These are phyloP conservation scores for Apiospora sp. DNA, from an alignment of 2,329 filamentous ascomycete species.

Conservation along the genomic window DNA sequence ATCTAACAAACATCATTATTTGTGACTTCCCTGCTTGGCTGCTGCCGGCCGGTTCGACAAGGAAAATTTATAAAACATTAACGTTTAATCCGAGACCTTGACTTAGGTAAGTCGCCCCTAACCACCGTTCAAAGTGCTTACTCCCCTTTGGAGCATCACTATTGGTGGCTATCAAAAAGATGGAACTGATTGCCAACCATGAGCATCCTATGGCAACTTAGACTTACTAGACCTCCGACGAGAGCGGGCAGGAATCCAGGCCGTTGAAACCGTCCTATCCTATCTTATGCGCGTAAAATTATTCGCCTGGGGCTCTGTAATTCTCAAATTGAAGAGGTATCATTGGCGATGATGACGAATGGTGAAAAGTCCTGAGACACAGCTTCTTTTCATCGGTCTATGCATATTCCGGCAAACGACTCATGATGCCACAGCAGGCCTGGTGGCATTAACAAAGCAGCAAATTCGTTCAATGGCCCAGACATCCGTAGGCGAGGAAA, in stretches of 20 bases:
- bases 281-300: neutral
- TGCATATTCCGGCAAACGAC: too few species aligned
- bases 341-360: neutral
- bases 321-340: neutral
- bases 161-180: neutral
- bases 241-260: neutral
- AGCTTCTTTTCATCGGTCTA: neutral
- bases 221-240: neutral
- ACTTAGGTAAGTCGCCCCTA: neutral
- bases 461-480: neutral
- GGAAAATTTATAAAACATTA: constrained; percentile 7
- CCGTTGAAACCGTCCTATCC: too few species aligned
- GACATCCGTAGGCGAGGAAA: neutral
- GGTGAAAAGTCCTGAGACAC: neutral
- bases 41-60: neutral
- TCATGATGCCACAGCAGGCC: neutral
- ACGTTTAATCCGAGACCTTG: constrained; percentile 4
- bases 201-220: neutral
- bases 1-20: neutral
- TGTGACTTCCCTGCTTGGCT: neutral
- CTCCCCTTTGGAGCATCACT: neutral
- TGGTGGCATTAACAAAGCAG: neutral
- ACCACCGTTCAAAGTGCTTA: neutral
- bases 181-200: neutral
- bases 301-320: neutral